Percentiles rank a stretch among this genome's conserved stretches.
Conservation (phyloP, 2,329 filamentous ascomycete genomes). For the Botrytis tulipae region DNA sequence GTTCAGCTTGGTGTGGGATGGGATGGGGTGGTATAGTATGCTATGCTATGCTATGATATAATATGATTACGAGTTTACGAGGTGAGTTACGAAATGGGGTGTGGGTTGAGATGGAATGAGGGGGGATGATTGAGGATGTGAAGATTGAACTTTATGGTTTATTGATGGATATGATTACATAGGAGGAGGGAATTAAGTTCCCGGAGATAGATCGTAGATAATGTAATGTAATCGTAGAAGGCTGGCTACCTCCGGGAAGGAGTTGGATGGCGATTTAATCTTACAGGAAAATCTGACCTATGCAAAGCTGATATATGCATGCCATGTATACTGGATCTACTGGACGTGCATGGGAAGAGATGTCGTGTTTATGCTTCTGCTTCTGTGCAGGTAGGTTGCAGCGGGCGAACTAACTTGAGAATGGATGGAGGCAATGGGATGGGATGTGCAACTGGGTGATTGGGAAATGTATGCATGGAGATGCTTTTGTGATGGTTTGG, state of each 20-base stretch:
- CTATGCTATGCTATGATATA: neutral
- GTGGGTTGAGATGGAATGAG: neutral
- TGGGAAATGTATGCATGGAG: neutral
- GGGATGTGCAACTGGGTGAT: neutral
- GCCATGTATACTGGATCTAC: conserved; percentile 11
- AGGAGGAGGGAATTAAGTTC: neutral
- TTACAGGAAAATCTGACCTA: neutral
- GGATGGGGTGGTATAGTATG: neutral
- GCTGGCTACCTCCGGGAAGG: neutral
- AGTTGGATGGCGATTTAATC: neutral
- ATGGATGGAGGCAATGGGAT: neutral
- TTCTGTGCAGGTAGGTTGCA: conserved; percentile 9
- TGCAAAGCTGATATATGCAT: conserved; percentile 8
- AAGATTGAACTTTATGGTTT: neutral
- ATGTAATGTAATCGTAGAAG: neutral
- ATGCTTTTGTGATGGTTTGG: conserved; percentile 13
- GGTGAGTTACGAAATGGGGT: neutral
- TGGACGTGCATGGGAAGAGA: conserved; percentile 10
- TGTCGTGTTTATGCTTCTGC: conserved; percentile 13
- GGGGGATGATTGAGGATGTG: neutral
- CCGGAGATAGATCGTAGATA: neutral
- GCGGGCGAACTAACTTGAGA: neutral
- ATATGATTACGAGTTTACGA: neutral
- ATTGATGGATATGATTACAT: neutral
- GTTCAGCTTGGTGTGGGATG: neutral